Base-by-base conservation (phyloP, 495 filamentous ascomycete species). In the Podospora conica region DNA sequence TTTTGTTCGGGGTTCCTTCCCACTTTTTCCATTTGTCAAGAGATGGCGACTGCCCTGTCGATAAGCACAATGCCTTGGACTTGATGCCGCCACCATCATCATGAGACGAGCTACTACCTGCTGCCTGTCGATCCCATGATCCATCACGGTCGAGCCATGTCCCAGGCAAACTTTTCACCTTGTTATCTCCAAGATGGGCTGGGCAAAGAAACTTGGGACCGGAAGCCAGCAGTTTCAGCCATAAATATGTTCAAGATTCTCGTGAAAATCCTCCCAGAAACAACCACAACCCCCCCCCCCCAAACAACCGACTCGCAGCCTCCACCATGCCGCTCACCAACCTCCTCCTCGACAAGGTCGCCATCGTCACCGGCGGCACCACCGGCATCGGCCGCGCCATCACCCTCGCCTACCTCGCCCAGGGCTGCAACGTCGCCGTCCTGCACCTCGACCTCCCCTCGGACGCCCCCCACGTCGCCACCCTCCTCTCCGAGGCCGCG, bases 371-470 rank as follows among this genome's bases (percentile, higher is more conserved):
- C 5, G 90, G 90, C 67, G 88, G 88, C 54, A 84, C 88, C 1
- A 91, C 90, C 1, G 90, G 90, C 63, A 93, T 93, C 69, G 90
- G 90, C 56, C 83, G 89, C 29, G 89, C 90, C 68, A 91, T 92
- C 66, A 83, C 87, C 54, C 83, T 92, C 57, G 87, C 83, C 58
- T 92, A 87, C 69, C 77, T 91, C 63, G 83, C 81, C 12, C 88
- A 92, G 64, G 90, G 89, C 68, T 87, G 84, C 67, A 83, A 82
- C 73, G 87, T 91, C 31, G 82, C 84, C 53, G 81, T 91, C 65
- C 91, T 90, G 79, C 88, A 92, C 72, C 83, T 91, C 1, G 85
- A 81, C 55, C 83, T 86, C 2, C 72, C 77, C 10, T 79, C 76
- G 9, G 86, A 89, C 75, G 66, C 75, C 0, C 65, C 77, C 7